A percentile compares a stretch with the other conserved stretches of the same genome.
Conservation (phyloP, 176 grass and related monocot species). For the Carex pumila region DNA sequence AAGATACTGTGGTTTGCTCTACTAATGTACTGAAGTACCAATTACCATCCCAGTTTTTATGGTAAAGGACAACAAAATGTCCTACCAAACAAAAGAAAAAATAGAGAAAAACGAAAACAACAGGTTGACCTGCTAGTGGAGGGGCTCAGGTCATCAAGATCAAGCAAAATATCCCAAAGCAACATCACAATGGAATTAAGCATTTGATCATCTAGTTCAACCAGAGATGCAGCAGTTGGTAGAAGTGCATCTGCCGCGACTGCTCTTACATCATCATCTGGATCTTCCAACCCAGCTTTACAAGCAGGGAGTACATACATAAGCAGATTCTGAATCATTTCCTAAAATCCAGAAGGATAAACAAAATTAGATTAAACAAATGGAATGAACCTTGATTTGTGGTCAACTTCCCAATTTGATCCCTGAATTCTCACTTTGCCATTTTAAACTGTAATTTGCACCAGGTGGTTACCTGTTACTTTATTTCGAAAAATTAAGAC, state of each 20-base stretch:
- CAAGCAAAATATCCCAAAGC: conserved; percentile 99
- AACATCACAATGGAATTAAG: conserved; percentile 85
- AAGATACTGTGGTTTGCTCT: not conserved
- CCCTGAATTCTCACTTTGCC: not conserved
- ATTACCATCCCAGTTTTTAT: not conserved
- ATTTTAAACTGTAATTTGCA: not conserved
- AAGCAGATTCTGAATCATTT: conserved; percentile 81
- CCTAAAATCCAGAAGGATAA: conserved; percentile 41
- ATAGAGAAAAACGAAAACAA: not conserved
- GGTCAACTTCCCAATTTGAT: not conserved
- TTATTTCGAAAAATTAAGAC: not conserved
- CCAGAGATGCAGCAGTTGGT: conserved; percentile 74
- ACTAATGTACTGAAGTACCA: not conserved
- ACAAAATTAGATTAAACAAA: not conserved
- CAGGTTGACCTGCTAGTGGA: conserved; percentile 84
- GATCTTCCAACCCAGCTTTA: conserved; percentile 94
- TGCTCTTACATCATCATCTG: conserved; percentile 96
- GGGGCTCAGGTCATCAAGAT: conserved; percentile 95
- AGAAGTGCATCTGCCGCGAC: conserved; percentile 96
- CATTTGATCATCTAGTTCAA: conserved; percentile 76
- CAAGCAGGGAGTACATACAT: conserved; percentile 79
- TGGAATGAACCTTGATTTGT: not conserved
- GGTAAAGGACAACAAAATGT: not conserved
- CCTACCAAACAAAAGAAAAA: not conserved
- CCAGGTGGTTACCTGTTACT: not conserved